Evolutionary conservation across 2,329 filamentous ascomycete species (phyloP), one percentile per base, ranked within the genome.

Genomic region (Curvularia spicifera): DNA sequence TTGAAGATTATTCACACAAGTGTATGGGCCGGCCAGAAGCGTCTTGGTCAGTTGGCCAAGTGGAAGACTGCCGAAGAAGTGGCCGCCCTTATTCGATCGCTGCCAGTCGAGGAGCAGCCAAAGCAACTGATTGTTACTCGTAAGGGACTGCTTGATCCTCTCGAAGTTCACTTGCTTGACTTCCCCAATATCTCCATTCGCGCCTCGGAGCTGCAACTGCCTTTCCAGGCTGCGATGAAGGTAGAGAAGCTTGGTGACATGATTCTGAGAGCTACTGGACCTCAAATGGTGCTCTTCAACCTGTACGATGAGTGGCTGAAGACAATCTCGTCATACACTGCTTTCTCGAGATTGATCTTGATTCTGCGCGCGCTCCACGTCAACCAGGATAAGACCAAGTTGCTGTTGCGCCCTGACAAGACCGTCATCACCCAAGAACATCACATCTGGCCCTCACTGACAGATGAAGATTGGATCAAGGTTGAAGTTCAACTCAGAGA

Each of bases 1-100:
- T 80, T 99, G 74, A 99, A 99, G 85, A 98, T 99, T 70, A 99
- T 99, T 67, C 96, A 99, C 79, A 99, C 95, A 1, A 97, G 93
- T 73, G 96, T 99, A 28, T 99, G 95, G 95, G 95, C 95, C 51
- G 95, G 95, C 53, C 95, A 99, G 80, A 99, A 99, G 79, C 96
- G 95, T 91, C 87, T 99, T 31, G 96, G 96, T 66, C 95, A 99
- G 78, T 81, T 99, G 66, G 95, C 95, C 46, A 99, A 99, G 77
- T 99, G 95, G 95, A 99, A 99, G 85, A 99, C 95, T 15, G 95
- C 95, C 1, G 95, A 99, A 88, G 95, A 99, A 92, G 96, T 99
- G 3, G 95, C 95, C 4, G 96, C 95, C 20, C 84, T 99, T 43
- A 99, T 99, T 75, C 88, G 95, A 67, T 99, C 95, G 1, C 79